Evolutionary conservation across 106 monocot genomes (phyloP).

Genomic region (Dendrobium huoshanense): DNA sequence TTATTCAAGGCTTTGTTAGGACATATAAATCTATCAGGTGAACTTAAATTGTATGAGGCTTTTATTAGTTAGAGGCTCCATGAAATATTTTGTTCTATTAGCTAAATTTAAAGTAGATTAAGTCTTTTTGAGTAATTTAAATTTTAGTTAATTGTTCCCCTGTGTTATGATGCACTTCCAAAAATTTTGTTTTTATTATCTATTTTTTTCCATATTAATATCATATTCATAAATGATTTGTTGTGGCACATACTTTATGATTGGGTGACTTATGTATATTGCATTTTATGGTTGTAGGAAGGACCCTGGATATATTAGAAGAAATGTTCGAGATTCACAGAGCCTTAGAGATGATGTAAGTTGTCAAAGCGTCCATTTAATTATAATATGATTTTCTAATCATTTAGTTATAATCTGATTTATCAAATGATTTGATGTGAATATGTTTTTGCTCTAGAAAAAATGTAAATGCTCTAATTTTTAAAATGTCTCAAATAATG

Average conservation of each 20-base stretch:
- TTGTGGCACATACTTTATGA: neutral
- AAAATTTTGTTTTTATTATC: neutral
- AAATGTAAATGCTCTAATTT: neutral
- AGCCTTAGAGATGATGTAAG: slow-evolving; percentile 87
- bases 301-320: slow-evolving; percentile 85
- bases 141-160: too few relatives aligned
- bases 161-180: neutral
- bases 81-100: neutral
- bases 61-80: neutral
- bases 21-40: neutral
- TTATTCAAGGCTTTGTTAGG: neutral
- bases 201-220: neutral
- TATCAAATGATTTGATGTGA: neutral
- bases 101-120: too few relatives aligned
- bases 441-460: neutral
- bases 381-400: neutral
- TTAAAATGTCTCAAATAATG: neutral
- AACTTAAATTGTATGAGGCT: too few relatives aligned
- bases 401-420: neutral
- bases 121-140: too few relatives aligned
- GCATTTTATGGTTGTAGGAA: slow-evolving; percentile 39
- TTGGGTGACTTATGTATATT: neutral
- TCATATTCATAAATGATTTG: neutral
- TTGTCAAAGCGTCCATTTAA: slow-evolving; percentile 3
- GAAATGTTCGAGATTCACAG: slow-evolving; percentile 52